Conservation (phyloP, 192 early-diverging fungal species). For the Linnemannia exigua region DNA sequence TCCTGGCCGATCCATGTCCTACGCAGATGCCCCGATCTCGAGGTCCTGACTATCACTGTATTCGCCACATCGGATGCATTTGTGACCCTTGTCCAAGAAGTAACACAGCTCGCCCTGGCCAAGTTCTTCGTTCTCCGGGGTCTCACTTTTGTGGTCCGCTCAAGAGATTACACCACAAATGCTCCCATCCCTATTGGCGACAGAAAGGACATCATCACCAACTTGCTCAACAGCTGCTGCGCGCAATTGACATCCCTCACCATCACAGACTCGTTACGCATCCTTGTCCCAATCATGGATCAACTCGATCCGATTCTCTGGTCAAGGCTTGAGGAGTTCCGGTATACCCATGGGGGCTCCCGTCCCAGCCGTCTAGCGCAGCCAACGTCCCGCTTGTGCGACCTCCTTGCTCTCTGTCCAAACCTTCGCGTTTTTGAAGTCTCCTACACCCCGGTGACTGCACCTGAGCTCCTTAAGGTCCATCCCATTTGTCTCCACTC, state of each 20-base stretch:
- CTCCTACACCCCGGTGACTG: background rate
- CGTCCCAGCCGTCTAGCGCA: background rate
- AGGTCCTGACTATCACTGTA: background rate
- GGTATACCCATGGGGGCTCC: background rate
- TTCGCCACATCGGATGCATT: background rate
- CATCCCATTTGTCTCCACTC: background rate
- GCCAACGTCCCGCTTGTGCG: background rate
- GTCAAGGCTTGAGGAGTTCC: constrained; percentile 1
- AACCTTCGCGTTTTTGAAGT: background rate
- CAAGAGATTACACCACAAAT: too few relatives aligned
- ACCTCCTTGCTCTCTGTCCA: background rate
- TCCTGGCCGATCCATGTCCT: background rate
- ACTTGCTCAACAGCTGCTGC: background rate
- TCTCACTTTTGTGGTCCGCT: background rate
- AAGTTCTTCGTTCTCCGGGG: background rate
- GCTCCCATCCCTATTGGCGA: too few relatives aligned
- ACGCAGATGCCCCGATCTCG: background rate
- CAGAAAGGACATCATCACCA: background rate
- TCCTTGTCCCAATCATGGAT: background rate
- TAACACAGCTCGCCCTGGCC: background rate
- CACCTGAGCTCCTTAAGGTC: background rate
- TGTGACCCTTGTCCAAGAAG: background rate
- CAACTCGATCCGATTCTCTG: background rate
- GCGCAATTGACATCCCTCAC: background rate
- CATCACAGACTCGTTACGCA: background rate